Evolutionary conservation across 768 basidiomycete species (phyloP), one percentile per base, ranked within the genome.

Genomic region (Agaricus blazei): DNA sequence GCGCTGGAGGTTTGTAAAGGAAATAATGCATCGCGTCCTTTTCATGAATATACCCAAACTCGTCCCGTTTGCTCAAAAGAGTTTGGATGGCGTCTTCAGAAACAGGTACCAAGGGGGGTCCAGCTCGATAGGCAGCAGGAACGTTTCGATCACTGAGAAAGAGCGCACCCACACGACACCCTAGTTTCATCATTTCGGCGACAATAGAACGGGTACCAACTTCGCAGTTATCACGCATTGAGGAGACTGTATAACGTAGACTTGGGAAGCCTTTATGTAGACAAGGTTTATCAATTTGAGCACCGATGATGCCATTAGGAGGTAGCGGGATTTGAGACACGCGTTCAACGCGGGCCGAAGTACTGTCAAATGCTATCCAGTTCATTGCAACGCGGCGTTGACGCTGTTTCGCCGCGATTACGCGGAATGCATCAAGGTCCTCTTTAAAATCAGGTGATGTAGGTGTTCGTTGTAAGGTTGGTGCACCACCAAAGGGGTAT

Each of bases 171-270:
- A 85, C 75, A 2, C 86, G 82, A 47, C 83, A 85, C 0, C 91
- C 93, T 15, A 86, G 64, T 63, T 93, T 88, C 87, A 94, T 94
- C 62, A 78, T 75, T 68, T 97, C 93, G 0, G 85, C 74, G 9
- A 99, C 83, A 51, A 92, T 63, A 46, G 66, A 61, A 41, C 80
- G 78, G 15, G 87, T 60, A 26, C 84, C 82, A 1, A 41, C 36
- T 15, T 72, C 72, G 3, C 51, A 3, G 34, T 11, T 34, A 8
- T 34, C 34, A 11, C 14, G 60, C 59, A 7, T 12, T 4, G 61
- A 60, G 15, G 58, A 45, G 1, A 88, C 78, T 1, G 56, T 59
- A 64, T 87, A 90, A 4, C 28, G 19, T 24, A 61, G 44, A 68
- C 60, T 8, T 76, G 89, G 68, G 81, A 86, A 24, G 78, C 89